Conservation (phyloP, 1,284 basidiomycete genomes). For the Trichosporon sp. region DNA sequence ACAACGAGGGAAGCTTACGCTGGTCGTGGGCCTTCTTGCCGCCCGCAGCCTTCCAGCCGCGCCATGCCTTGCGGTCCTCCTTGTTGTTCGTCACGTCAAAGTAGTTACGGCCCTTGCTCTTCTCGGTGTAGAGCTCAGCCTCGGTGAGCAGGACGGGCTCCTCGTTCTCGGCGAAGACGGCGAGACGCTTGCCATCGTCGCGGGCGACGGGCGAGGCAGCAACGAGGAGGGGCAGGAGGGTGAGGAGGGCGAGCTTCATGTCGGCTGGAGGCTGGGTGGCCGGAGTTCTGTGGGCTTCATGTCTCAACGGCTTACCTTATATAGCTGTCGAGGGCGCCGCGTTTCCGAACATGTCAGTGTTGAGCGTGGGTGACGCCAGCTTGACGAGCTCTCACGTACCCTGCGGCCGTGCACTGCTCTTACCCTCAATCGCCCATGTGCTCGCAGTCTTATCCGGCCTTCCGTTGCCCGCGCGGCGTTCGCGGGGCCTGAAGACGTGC, state of each 20-base stretch:
- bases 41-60: neutral
- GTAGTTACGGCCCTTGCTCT: constrained; percentile 15
- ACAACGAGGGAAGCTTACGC: neutral
- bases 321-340: neutral
- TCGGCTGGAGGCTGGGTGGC: neutral
- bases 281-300: neutral
- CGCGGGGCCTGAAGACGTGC: neutral
- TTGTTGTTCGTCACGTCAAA: neutral
- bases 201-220: neutral
- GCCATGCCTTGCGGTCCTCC: neutral
- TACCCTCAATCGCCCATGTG: neutral
- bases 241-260: constrained; percentile 15
- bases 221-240: constrained; percentile 10
- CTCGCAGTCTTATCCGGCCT: neutral
- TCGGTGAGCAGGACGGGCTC: constrained; percentile 7
- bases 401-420: neutral
- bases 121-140: neutral
- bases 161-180: neutral
- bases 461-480: neutral
- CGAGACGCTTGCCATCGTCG: constrained; percentile 7
- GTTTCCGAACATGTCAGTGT: neutral
- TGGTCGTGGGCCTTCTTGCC: neutral
- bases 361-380: neutral
- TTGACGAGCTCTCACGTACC: neutral
- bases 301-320: neutral